A percentile compares a stretch with the other conserved stretches of the same genome.
phyloP scores from a whole-genome alignment of 2,329 filamentous ascomycete genomes.

The Fusarium algeriense region DNA sequence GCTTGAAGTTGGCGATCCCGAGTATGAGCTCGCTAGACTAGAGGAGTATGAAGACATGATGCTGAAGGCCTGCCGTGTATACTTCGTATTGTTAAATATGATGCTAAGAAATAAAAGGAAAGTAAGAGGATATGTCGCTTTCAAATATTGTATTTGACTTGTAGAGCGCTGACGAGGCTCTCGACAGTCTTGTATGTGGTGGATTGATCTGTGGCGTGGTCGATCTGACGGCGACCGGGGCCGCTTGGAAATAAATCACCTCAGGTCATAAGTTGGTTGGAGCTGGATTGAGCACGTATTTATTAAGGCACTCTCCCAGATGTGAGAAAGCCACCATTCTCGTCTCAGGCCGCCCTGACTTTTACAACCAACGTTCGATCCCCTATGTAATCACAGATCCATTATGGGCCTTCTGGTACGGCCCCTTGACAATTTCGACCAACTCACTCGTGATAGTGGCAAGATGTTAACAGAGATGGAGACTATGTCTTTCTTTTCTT shows the following conservation, averaged over 20 bases:
- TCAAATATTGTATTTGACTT: constrained; percentile 8
- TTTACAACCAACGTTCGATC: constrained; percentile 38
- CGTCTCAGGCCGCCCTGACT: constrained; percentile 39
- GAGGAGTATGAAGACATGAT: constrained; percentile 43
- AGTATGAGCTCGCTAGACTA: constrained; percentile 33
- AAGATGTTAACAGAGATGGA: constrained; percentile 14
- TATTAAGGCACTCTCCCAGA: constrained; percentile 31
- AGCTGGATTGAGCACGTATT: constrained; percentile 48
- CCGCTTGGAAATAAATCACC: constrained; percentile 41
- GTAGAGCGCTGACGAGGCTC: constrained; percentile 12
- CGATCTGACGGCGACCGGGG: constrained; percentile 39
- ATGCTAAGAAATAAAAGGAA: not conserved
- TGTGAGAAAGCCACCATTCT: constrained; percentile 30
- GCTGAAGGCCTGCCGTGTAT: constrained; percentile 2
- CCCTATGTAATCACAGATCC: constrained; percentile 28
- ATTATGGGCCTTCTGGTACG: constrained; percentile 17
- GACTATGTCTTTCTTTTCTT: not conserved
- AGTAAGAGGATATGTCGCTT: constrained; percentile 1
- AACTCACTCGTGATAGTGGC: constrained; percentile 25
- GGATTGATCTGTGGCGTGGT: constrained; percentile 46
- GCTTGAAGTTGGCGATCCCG: constrained; percentile 41
- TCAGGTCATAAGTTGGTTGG: constrained; percentile 44
- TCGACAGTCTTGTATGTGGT: constrained; percentile 16
- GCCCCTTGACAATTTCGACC: constrained; percentile 18
- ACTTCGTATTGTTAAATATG: not conserved